Base-by-base conservation (phyloP, 2,329 filamentous ascomycete genomes). In the Talaromyces sp. region DNA sequence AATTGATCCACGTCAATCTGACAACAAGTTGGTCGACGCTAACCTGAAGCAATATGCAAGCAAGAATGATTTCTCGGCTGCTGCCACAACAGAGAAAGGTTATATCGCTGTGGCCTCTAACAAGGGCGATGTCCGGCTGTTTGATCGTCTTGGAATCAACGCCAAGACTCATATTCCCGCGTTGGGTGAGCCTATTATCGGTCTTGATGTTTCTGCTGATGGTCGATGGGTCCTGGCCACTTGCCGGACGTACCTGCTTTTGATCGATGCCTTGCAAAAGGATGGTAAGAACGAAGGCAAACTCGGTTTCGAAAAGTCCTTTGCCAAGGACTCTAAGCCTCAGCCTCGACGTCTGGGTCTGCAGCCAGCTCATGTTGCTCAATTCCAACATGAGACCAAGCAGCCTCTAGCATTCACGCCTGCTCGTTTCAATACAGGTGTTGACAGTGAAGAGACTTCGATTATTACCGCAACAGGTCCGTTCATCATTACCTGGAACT, bases 81-180 rank as follows among this genome's bases (percentile, higher is more conserved):
- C 95, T 28, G 91, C 94, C 5, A 97, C 94, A 0, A 99, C 94
- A 0, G 91, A 96, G 69, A 93, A 97, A 76, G 94, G 94, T 10
- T 95, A 97, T 70, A 91, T 99, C 63, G 94, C 94, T 4, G 92
- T 99, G 7, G 93, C 94, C 0, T 97, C 91, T 55, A 96, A 96
- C 78, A 99, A 99, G 79, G 94, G 94, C 66, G 94, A 99, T 65
- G 91, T 99, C 62, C 90, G 94, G 56, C 85, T 99, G 66, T 99
- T 99, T 68, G 94, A 99, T 72, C 89, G 92, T 17, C 84, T 99
- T 2, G 94, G 94, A 13, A 95, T 97, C 76, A 95, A 96, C 65
- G 94, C 94, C 39, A 99, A 99, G 81, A 97, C 94, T 0, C 89
- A 95, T 63, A 92, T 99, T 58, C 94, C 94, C 2, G 94, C 94